Evolutionary conservation across 441 rosid genomes (phyloP).

Genomic region (Raphanus hybrid): DNA sequence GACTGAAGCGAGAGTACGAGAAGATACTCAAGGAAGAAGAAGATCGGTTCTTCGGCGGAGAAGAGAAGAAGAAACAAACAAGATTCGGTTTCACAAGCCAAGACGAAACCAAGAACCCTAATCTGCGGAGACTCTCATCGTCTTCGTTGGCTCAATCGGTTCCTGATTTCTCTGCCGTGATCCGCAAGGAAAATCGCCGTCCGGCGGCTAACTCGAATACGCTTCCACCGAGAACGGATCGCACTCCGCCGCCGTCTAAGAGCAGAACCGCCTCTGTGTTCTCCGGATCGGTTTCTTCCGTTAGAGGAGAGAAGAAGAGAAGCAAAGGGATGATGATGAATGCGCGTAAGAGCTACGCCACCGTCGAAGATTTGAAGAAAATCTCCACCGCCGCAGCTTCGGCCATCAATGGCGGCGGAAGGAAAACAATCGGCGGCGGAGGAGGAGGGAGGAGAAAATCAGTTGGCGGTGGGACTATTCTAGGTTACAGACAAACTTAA

Average conservation of each 20-base stretch:
- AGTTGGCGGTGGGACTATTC: conserved; percentile 31
- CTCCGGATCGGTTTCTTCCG: conserved; percentile 24
- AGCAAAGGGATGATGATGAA: conserved; percentile 22
- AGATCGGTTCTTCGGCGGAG: conserved; percentile 20
- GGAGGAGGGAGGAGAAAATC: conserved; percentile 35
- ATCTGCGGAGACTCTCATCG: conserved; percentile 46
- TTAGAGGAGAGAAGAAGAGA: conserved; percentile 70
- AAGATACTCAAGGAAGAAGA: conserved; percentile 41
- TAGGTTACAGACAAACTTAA: conserved; percentile 54
- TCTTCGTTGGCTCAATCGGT: conserved; percentile 71
- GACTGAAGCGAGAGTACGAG: conserved; percentile 44
- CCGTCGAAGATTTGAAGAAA: conserved; percentile 66
- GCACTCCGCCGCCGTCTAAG: conserved; percentile 56
- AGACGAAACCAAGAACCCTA: conserved; percentile 23
- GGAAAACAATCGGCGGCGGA: conserved; percentile 4
- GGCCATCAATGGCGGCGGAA: conserved; percentile 58
- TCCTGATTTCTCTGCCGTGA: conserved; percentile 68
- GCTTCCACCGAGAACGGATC: conserved; percentile 42
- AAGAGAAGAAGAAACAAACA: background rate
- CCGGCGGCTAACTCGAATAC: conserved; percentile 43
- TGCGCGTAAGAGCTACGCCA: conserved; percentile 71
- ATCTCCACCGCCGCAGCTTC: conserved; percentile 59
- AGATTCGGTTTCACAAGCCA: conserved; percentile 21
- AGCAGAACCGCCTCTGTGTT: conserved; percentile 36
- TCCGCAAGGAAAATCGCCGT: conserved; percentile 73